These are phyloP conservation scores for Thraustochytrium striatum DNA, from an alignment of 352 stramenopile genomes.

Conservation along the genomic window DNA sequence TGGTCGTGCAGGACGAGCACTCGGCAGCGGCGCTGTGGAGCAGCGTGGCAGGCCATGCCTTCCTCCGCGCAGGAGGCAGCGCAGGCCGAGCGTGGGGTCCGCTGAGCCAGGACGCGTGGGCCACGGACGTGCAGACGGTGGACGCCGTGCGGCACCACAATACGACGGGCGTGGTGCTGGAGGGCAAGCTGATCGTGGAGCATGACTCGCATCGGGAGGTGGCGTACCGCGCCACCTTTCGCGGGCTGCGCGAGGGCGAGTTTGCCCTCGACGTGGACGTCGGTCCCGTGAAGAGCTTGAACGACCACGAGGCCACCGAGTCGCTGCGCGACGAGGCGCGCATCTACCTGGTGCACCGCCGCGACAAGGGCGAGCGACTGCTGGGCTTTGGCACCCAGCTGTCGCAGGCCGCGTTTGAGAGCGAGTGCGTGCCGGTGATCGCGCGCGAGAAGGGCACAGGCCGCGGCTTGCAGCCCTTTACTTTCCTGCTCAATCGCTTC, in stretches of 20 bases:
- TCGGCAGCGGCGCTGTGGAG: neutral
- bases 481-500: constrained; percentile 34
- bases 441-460: constrained; percentile 24
- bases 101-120: too few species aligned
- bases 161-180: neutral
- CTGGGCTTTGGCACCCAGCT: constrained; percentile 35
- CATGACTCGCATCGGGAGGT: too few species aligned
- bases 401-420: neutral
- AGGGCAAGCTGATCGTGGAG: neutral
- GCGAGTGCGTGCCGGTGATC: constrained; percentile 7
- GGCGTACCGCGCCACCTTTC: neutral
- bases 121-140: too few species aligned
- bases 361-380: neutral
- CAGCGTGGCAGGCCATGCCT: neutral
- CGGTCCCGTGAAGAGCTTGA: neutral
- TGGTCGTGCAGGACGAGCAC: neutral
- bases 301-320: too few species aligned
- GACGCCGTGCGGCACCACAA: neutral
- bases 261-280: constrained; percentile 23
- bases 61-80: neutral
- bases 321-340: neutral
- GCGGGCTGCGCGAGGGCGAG: neutral
- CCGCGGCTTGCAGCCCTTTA: constrained; percentile 32
- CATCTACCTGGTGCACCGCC: constrained; percentile 17
- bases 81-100: too few species aligned